Percentiles rank a stretch among this genome's conserved stretches.
These are phyloP conservation scores for Flagelloscypha sp. DNA, from an alignment of 768 basidiomycete genomes.

Conservation along the genomic window DNA sequence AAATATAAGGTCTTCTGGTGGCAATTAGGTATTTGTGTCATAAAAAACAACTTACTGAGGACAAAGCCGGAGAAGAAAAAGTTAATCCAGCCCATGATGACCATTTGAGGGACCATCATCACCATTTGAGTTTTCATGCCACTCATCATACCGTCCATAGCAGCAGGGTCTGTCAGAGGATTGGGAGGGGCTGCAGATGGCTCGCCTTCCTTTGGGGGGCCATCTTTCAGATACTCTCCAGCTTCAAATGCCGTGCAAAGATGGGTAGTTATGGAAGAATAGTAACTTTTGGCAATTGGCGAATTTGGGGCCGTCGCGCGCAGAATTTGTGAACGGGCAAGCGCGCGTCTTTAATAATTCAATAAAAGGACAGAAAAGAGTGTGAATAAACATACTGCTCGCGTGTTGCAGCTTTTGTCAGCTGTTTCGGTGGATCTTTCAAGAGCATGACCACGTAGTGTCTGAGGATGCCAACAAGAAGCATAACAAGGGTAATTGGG, in stretches of 20 bases:
- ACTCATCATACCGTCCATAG: constrained; percentile 98
- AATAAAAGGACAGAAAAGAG: constrained; percentile 4
- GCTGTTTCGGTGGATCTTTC: constrained; percentile 76
- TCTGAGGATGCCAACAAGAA: constrained; percentile 84
- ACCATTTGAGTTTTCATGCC: constrained; percentile 99
- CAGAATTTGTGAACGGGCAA: constrained; percentile 77
- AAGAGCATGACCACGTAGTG: constrained; percentile 89
- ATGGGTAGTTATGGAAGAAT: constrained; percentile 66
- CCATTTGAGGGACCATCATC: constrained; percentile 98
- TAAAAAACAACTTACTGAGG: constrained; percentile 60
- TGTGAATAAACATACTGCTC: constrained; percentile 71
- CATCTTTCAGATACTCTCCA: constrained; percentile 84
- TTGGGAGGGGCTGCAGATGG: constrained; percentile 57
- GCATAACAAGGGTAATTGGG: constrained; percentile 97
- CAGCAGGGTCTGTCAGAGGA: constrained; percentile 80
- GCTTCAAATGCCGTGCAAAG: constrained; percentile 62
- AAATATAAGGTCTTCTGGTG: constrained; percentile 6
- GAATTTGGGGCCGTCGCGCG: constrained; percentile 75
- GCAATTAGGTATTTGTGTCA: constrained; percentile 1
- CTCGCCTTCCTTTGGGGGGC: constrained; percentile 56
- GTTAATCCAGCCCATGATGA: constrained; percentile 99
- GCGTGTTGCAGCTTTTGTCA: constrained; percentile 66
- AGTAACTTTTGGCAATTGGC: constrained; percentile 67
- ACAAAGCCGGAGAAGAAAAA: constrained; percentile 99
- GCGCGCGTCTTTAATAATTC: constrained; percentile 48